A percentile compares a stretch with the other conserved stretches of the same genome.
These are phyloP conservation scores for Blastobotrys buckinghamii DNA, from an alignment of 1,139 yeast genomes.

Conservation along the genomic window DNA sequence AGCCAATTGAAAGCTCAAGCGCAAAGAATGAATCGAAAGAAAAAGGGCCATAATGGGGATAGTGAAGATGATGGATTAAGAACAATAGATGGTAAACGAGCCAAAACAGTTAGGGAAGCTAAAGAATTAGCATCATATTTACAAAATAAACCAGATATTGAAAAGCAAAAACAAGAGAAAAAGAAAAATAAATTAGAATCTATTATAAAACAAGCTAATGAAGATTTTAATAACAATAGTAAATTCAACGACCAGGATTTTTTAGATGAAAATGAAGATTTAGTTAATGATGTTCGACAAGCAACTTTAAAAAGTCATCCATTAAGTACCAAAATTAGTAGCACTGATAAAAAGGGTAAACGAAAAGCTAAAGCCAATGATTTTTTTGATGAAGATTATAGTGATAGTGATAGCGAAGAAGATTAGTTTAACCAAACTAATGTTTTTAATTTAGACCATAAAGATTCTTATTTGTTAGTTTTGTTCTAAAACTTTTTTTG, in stretches of 20 bases:
- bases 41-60: constrained; percentile 21
- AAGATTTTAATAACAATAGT: constrained; percentile 17
- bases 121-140: constrained; percentile 34
- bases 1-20: constrained; percentile 40
- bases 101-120: constrained; percentile 33
- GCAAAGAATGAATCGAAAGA: constrained; percentile 32
- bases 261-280: constrained; percentile 34
- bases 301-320: constrained; percentile 5
- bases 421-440: neutral
- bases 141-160: constrained; percentile 25
- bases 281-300: constrained; percentile 18
- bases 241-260: constrained; percentile 35
- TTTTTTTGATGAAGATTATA: constrained; percentile 11
- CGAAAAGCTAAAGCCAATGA: constrained; percentile 5
- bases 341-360: neutral
- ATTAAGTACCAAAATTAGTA: no score
- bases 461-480: neutral
- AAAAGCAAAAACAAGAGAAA: constrained; percentile 25
- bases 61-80: constrained; percentile 32
- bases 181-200: constrained; percentile 33
- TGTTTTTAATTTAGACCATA: neutral
- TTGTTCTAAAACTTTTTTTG: neutral
- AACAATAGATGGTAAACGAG: constrained; percentile 37
- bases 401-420: constrained; percentile 2
- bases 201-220: constrained; percentile 25